These are phyloP conservation scores for Naematelia encephala DNA, from an alignment of 768 basidiomycete genomes.

Conservation along the genomic window DNA sequence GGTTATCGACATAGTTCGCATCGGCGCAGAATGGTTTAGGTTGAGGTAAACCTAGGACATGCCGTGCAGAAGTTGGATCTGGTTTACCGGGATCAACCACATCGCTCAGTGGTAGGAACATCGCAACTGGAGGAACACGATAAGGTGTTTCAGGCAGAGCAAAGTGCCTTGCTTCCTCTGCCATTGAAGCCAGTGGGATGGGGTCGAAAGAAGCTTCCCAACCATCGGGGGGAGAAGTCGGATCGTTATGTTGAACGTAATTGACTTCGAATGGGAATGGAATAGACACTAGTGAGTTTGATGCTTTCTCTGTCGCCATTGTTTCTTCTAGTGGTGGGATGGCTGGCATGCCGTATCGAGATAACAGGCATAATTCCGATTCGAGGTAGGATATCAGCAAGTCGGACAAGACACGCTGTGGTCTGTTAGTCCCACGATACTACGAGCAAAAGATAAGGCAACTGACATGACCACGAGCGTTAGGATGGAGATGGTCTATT, in stretches of 20 bases:
- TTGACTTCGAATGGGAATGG: constrained; percentile 38
- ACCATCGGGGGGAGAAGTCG: constrained; percentile 25
- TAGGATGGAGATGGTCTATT: constrained; percentile 43
- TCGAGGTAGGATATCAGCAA: constrained; percentile 43
- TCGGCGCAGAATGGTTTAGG: constrained; percentile 48
- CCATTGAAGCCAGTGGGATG: constrained; percentile 21
- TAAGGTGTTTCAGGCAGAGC: constrained; percentile 32
- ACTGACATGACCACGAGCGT: constrained; percentile 47
- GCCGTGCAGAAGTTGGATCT: constrained; percentile 27
- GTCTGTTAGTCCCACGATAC: neutral
- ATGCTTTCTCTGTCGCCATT: constrained; percentile 20
- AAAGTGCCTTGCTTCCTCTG: constrained; percentile 33
- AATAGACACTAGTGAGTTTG: constrained; percentile 28
- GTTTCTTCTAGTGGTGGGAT: constrained; percentile 22
- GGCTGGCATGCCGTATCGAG: constrained; percentile 34
- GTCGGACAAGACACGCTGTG: constrained; percentile 45
- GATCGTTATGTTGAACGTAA: constrained; percentile 24
- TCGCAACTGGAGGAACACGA: constrained; percentile 26
- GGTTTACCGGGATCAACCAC: constrained; percentile 32
- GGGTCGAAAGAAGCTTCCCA: constrained; percentile 42
- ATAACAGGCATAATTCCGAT: constrained; percentile 40
- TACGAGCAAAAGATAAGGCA: neutral
- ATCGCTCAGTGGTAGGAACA: constrained; percentile 43
- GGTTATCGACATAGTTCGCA: constrained; percentile 43
- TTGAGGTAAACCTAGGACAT: constrained; percentile 35